Evolutionary conservation across 2,329 filamentous ascomycete species (phyloP), one percentile per base, ranked within the genome.

Genomic region (Xylariaceae sp.): DNA sequence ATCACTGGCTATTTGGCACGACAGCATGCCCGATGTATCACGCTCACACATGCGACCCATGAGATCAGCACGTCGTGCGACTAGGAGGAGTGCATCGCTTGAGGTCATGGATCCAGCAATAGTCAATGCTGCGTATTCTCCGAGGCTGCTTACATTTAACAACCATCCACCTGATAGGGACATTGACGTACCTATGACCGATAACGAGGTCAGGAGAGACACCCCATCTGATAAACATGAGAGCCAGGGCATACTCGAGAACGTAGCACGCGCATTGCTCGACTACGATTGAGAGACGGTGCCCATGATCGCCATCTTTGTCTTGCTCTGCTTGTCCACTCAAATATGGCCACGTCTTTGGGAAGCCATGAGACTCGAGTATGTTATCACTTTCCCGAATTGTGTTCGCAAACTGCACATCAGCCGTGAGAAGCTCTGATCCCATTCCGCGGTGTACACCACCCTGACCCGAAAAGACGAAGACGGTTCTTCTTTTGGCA

Each of bases 391-490:
- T 57, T 16, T 46, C 43, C 8, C 51, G 35, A 12, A 64, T 48
- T 4, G 51, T 34, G n/a, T 32, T 4, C 12, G 44, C 51, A 41
- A 64, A 65, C 15, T 49, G 40, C 2, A 55, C 50, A 6, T 50
- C 53, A 3, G 54, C 55, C 1, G 52, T 35, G 24, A 57, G 53
- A 9, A 65, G 43, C 26, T 59, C 50, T 11, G 53, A 54, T 7
- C 57, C 61, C 51, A 64, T 57, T 16, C 59, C 60, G 7, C 44
- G 48, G 22, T 61, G 60, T 19, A 55, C 53, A 29, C 54, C 50
- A 3, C 62, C 63, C 41, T 65, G 63, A 3, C 63, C 63, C 2
- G 63, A 63, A 35, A 64, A 65, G 1, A 57, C 55, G 34, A 65
- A 64, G 1, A 58, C 52, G 9, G 35, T 41, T 26, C 22, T n/a